A percentile compares a stretch with the other conserved stretches of the same genome.
Evolutionary conservation across 805 yeast genomes (phyloP).

Genomic region (Starmerella vaccinii): DNA sequence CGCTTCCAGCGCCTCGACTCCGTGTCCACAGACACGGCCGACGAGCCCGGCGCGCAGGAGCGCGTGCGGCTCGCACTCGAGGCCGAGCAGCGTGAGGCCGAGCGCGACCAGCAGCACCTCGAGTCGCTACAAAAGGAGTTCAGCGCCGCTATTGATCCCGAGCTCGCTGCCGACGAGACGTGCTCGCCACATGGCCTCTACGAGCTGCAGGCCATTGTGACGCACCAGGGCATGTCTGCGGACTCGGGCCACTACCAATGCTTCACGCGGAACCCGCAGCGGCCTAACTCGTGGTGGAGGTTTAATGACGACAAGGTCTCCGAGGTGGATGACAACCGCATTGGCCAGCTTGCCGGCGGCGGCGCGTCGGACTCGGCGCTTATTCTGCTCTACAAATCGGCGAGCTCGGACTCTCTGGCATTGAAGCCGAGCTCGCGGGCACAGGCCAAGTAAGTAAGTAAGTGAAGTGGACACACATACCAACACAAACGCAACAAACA

Average conservation of each 20-base stretch:
- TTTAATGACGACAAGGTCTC: slow-evolving; percentile 88
- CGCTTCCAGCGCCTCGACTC: slow-evolving; percentile 37
- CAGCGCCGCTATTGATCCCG: slow-evolving; percentile 34
- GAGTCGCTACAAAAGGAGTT: slow-evolving; percentile 26
- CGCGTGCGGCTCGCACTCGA: slow-evolving; percentile 21
- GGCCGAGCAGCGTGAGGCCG: slow-evolving; percentile 16
- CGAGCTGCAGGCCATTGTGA: slow-evolving; percentile 69
- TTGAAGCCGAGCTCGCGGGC: not conserved
- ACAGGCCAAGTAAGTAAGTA: not conserved
- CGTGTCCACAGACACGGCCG: slow-evolving; percentile 20
- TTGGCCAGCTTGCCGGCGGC: slow-evolving; percentile 87
- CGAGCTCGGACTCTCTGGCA: slow-evolving; percentile 23
- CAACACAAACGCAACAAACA: no score
- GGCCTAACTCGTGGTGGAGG: slow-evolving; percentile 79
- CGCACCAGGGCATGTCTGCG: slow-evolving; percentile 92
- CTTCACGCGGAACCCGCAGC: slow-evolving; percentile 56
- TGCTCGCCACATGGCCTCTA: slow-evolving; percentile 84
- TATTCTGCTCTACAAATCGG: slow-evolving; percentile 73
- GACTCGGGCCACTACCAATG: slow-evolving; percentile 97
- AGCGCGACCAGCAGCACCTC: slow-evolving; percentile 18
- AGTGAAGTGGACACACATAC: no score
- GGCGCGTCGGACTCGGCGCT: slow-evolving; percentile 95
- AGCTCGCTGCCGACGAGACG: slow-evolving; percentile 37
- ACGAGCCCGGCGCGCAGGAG: slow-evolving; percentile 20
- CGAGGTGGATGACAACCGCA: slow-evolving; percentile 64